Conservation (phyloP, 139 green algal genomes). For the Picochlorum sp. region DNA sequence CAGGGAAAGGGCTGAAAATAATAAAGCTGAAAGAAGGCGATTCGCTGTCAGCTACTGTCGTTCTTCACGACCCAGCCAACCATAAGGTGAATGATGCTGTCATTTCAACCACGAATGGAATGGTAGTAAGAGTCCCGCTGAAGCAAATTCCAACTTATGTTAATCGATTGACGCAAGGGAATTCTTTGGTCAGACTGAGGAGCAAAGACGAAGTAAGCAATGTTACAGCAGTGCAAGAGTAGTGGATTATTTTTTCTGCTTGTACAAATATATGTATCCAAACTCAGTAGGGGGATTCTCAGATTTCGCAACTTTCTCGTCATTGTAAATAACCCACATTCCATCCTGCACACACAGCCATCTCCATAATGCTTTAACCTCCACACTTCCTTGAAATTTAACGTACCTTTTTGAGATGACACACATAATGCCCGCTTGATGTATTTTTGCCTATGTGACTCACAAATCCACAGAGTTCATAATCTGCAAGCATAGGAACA, state of each 20-base stretch:
- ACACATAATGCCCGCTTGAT: conserved; percentile 93
- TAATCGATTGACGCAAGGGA: conserved; percentile 23
- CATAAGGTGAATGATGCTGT: conserved; percentile 24
- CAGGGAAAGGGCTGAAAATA: conserved; percentile 16
- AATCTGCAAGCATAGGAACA: conserved; percentile 37
- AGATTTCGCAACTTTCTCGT: conserved; percentile 91
- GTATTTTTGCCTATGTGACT: conserved; percentile 92
- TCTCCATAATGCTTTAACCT: no score
- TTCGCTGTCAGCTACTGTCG: conserved; percentile 21
- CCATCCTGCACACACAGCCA: conserved; percentile 19
- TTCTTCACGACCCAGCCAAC: conserved; percentile 17
- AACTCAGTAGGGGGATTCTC: conserved; percentile 70
- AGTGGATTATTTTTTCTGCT: conserved; percentile 16
- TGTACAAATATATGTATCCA: conserved; percentile 95
- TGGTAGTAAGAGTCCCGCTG: conserved; percentile 33
- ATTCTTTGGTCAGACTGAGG: conserved; percentile 24
- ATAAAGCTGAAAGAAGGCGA: conserved; percentile 30
- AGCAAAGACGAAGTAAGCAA: conserved; percentile 34
- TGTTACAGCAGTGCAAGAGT: conserved; percentile 17
- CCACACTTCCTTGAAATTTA: background rate
- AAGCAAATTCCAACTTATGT: conserved; percentile 1
- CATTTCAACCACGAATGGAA: conserved; percentile 37
- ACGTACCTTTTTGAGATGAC: conserved; percentile 72
- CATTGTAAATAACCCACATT: conserved; percentile 94
- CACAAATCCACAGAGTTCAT: conserved; percentile 83